Conservation (phyloP, 768 basidiomycete genomes). For the Lactarius pseudohatsudake region DNA sequence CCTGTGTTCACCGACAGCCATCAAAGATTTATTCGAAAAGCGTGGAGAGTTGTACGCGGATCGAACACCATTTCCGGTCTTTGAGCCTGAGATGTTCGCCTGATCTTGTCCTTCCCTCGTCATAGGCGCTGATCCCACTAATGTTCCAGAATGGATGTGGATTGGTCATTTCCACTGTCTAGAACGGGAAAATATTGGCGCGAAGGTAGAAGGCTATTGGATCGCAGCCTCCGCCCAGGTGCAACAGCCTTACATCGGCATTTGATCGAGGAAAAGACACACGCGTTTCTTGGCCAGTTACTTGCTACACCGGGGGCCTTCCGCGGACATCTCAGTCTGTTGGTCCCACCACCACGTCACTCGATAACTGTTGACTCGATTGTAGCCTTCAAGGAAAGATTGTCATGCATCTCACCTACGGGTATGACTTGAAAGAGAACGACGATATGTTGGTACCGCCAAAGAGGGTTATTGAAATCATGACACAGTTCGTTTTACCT, state of each 20-base stretch:
- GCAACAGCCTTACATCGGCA: neutral
- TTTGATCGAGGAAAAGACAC: conserved; percentile 13
- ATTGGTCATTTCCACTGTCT: neutral
- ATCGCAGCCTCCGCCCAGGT: conserved; percentile 11
- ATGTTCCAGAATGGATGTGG: neutral
- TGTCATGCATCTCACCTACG: conserved; percentile 14
- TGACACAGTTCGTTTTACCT: neutral
- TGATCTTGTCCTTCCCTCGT: no score
- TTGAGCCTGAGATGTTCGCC: conserved; percentile 3
- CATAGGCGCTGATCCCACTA: neutral
- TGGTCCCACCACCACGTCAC: neutral
- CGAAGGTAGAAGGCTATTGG: conserved; percentile 1
- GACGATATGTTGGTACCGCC: neutral
- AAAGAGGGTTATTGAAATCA: neutral
- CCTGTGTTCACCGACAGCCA: neutral
- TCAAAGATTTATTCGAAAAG: conserved; percentile 19
- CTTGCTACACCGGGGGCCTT: neutral
- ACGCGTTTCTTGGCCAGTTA: neutral
- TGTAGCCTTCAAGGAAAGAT: conserved; percentile 1
- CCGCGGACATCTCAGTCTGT: neutral
- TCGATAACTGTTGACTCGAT: neutral
- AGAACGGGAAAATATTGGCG: conserved; percentile 3
- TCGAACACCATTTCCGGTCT: conserved; percentile 8
- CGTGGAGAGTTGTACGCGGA: conserved; percentile 12
- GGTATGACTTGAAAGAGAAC: conserved; percentile 3